Evolutionary conservation across 768 basidiomycete genomes (phyloP).

Genomic region (Lactifluus volemus): DNA sequence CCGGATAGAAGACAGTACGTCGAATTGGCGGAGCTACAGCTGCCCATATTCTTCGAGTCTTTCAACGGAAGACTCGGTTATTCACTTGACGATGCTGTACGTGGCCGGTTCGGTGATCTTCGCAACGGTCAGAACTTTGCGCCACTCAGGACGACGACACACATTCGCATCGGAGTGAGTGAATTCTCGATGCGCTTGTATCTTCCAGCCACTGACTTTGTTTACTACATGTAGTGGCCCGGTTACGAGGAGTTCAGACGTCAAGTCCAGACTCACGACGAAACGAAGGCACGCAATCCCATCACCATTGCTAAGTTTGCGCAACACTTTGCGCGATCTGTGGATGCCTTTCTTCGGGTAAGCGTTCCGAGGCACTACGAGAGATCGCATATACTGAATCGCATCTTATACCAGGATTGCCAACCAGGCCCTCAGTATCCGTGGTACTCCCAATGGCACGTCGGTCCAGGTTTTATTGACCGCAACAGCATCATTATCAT

Average conservation of each 20-base stretch:
- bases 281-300: neutral
- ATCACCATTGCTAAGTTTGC: neutral
- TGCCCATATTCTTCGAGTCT: slow-evolving; percentile 8
- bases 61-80: neutral
- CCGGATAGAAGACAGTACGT: slow-evolving; percentile 3
- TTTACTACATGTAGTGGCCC: neutral
- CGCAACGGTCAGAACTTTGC: neutral
- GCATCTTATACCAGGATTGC: neutral
- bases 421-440: neutral
- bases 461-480: neutral
- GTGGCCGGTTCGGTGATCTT: neutral
- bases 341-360: slow-evolving; percentile 4
- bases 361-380: neutral
- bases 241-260: slow-evolving; percentile 10
- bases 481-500: neutral
- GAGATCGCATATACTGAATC: neutral
- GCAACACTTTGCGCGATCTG: slow-evolving; percentile 2
- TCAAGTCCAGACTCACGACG: slow-evolving; percentile 5
- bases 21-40: neutral
- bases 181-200: neutral
- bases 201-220: neutral
- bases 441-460: neutral
- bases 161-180: slow-evolving; percentile 9
- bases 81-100: neutral
- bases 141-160: neutral